phyloP scores from a whole-genome alignment of 2,329 filamentous ascomycete species.

The Thelonectria olida region DNA sequence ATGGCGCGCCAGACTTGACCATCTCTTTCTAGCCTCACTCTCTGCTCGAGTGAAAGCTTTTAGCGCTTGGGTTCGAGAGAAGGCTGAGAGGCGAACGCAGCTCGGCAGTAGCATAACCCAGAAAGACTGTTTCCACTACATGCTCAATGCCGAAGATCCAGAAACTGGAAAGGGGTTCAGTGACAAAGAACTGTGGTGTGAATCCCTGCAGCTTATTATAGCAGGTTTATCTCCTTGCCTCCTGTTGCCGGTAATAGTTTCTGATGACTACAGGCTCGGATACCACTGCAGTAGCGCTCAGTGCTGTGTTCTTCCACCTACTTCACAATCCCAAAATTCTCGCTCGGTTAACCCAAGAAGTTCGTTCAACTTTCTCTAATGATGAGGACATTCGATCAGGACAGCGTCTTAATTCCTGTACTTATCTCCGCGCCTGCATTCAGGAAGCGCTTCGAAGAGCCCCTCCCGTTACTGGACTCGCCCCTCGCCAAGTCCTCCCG shows the following conservation, averaged over 20 bases:
- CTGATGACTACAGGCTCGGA: slow-evolving; percentile 1
- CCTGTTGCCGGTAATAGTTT: too few species aligned
- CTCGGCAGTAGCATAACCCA: too few species aligned
- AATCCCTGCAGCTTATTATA: too few species aligned
- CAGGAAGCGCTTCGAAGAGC: not conserved
- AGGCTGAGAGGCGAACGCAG: too few species aligned
- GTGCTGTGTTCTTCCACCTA: not conserved
- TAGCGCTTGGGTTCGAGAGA: too few species aligned
- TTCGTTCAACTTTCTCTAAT: too few species aligned
- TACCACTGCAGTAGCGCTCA: not conserved
- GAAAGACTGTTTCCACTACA: not conserved
- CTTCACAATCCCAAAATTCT: not conserved
- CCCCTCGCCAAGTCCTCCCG: not conserved
- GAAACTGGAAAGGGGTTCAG: not conserved
- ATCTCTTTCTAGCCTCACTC: too few species aligned
- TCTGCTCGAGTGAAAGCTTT: too few species aligned
- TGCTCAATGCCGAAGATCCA: not conserved
- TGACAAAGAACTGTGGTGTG: not conserved
- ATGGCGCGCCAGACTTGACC: too few species aligned
- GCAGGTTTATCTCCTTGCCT: too few species aligned
- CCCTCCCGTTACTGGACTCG: not conserved
- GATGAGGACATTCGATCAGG: not conserved
- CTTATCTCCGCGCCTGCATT: not conserved
- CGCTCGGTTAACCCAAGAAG: not conserved
- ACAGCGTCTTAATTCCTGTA: not conserved